A percentile compares a stretch with the other conserved stretches of the same genome.
phyloP scores from a whole-genome alignment of 805 yeast species.

The Spathaspora hagerdaliae region DNA sequence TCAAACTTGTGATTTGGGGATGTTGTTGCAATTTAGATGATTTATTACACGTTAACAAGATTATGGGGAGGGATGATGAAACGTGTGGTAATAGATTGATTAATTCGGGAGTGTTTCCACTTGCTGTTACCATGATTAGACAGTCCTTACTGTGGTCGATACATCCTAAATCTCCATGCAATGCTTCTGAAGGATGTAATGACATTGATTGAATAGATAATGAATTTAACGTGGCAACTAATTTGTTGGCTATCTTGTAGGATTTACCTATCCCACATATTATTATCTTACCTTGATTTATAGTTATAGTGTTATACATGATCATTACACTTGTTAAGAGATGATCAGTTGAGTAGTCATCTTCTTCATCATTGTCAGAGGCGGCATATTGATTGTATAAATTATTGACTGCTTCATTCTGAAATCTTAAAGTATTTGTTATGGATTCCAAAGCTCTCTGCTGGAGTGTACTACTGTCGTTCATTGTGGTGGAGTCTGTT shows the following conservation, averaged over 20 bases:
- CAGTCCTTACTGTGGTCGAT: constrained; percentile 51
- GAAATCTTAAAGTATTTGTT: constrained; percentile 38
- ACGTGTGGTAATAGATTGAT: constrained; percentile 54
- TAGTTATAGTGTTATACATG: constrained; percentile 17
- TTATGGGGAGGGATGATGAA: constrained; percentile 47
- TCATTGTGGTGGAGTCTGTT: too few species aligned
- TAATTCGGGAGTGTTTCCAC: constrained; percentile 83
- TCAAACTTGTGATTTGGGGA: constrained; percentile 46
- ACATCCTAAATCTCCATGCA: constrained; percentile 86
- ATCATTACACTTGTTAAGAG: constrained; percentile 40
- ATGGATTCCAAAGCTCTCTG: constrained; percentile 25
- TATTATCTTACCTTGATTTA: constrained; percentile 61
- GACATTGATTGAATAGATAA: constrained; percentile 63
- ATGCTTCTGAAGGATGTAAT: constrained; percentile 82
- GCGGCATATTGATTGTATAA: constrained; percentile 42
- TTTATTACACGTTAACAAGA: constrained; percentile 61
- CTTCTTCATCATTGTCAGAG: constrained; percentile 22
- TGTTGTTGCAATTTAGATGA: constrained; percentile 51
- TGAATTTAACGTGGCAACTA: constrained; percentile 80
- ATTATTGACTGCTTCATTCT: constrained; percentile 45
- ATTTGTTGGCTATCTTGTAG: constrained; percentile 70
- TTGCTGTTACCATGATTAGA: constrained; percentile 65
- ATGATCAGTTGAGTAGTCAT: constrained; percentile 39
- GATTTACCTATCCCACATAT: constrained; percentile 85
- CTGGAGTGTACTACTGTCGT: too few species aligned